Conservation (phyloP, 2,329 filamentous ascomycete species). For the Nigrospora sphaerica region DNA sequence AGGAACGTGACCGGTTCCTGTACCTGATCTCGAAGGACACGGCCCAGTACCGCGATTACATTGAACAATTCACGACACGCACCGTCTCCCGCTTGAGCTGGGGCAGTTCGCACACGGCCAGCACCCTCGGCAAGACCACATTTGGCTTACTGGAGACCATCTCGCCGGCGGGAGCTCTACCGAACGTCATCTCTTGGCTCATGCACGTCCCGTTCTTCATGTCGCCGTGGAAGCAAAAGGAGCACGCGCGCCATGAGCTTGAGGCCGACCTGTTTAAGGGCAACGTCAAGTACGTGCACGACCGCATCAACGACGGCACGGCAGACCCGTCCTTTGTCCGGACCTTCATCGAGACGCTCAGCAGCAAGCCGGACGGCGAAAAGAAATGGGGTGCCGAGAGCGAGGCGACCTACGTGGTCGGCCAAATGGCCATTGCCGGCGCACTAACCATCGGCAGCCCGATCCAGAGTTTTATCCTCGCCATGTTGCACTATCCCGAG, state of each 20-base stretch:
- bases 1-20: slow-evolving; percentile 37
- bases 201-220: slow-evolving; percentile 28
- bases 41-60: slow-evolving; percentile 34
- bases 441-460: slow-evolving; percentile 36
- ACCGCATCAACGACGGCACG: slow-evolving; percentile 20
- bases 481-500: slow-evolving; percentile 30
- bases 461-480: slow-evolving; percentile 33
- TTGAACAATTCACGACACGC: slow-evolving; percentile 39
- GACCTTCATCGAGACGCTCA: slow-evolving; percentile 28
- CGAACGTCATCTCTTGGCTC: slow-evolving; percentile 31
- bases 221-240: slow-evolving; percentile 38
- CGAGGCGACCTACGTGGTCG: slow-evolving; percentile 37
- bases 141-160: slow-evolving; percentile 38
- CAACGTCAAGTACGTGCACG: slow-evolving; percentile 28
- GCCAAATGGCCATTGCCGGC: slow-evolving; percentile 40
- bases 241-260: slow-evolving; percentile 28
- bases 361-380: slow-evolving; percentile 12
- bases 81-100: slow-evolving; percentile 38
- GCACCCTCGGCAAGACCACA: slow-evolving; percentile 34
- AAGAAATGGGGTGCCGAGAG: slow-evolving; percentile 20
- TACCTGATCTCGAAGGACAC: slow-evolving; percentile 31
- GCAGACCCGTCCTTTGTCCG: slow-evolving; percentile 33
- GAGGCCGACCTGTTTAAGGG: slow-evolving; percentile 30
- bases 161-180: slow-evolving; percentile 34
- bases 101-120: slow-evolving; percentile 33